A percentile compares a stretch with the other conserved stretches of the same genome.
Evolutionary conservation across 2,329 filamentous ascomycete species (phyloP).

Genomic region (Trichoderma polysporum): DNA sequence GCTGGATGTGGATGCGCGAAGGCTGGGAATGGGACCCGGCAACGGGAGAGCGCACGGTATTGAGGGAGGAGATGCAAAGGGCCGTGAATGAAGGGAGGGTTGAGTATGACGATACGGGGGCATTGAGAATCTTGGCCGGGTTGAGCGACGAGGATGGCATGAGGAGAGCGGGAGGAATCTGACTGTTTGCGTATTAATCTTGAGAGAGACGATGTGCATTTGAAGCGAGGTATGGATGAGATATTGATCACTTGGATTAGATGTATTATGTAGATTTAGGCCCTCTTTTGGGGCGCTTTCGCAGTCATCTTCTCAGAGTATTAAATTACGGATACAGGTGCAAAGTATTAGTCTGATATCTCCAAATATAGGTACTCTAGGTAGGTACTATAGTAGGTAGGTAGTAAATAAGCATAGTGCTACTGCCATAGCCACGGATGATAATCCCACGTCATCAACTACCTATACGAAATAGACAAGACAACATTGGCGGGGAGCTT

Average conservation of each 20-base stretch:
- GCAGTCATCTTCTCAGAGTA: no score
- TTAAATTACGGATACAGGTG: no score
- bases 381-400: no score
- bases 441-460: neutral
- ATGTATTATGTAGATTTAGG: no score
- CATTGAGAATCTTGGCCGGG: constrained; percentile 43
- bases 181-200: neutral
- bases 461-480: neutral
- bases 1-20: constrained; percentile 90
- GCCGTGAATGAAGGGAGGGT: constrained; percentile 60
- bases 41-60: constrained; percentile 61
- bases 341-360: no score
- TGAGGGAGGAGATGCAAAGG: constrained; percentile 52
- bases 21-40: constrained; percentile 77
- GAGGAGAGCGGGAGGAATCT: neutral
- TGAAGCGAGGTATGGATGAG: neutral
- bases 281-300: no score
- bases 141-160: neutral
- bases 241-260: neutral
- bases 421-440: neutral
- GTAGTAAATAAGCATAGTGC: neutral
- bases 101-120: constrained; percentile 52
- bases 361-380: no score
- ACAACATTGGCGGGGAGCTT: neutral
- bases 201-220: neutral